phyloP scores from a whole-genome alignment of 495 filamentous ascomycete species.

The Penicillium herquei region DNA sequence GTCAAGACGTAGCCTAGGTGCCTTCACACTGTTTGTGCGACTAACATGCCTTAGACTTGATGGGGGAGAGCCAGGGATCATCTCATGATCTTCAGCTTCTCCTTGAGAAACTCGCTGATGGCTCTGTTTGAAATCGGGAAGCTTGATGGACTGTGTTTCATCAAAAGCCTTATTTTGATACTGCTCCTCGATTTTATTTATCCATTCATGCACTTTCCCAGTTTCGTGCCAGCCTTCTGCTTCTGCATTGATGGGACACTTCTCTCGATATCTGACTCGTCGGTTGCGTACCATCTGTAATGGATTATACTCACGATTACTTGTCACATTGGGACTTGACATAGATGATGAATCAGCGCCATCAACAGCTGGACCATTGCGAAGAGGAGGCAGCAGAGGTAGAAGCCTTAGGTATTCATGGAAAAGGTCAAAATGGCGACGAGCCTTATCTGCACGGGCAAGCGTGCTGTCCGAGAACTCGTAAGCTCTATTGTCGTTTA shows the following conservation, averaged over 20 bases:
- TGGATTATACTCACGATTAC: constrained; percentile 76
- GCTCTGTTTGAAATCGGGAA: constrained; percentile 55
- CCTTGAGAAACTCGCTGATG: constrained; percentile 11
- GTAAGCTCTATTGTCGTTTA: constrained; percentile 42
- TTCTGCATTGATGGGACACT: constrained; percentile 65
- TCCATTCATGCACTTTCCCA: constrained; percentile 67
- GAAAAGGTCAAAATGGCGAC: constrained; percentile 73
- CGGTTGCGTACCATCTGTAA: constrained; percentile 85
- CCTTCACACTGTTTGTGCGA: constrained; percentile 44
- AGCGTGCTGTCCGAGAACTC: constrained; percentile 77
- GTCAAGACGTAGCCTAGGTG: constrained; percentile 67
- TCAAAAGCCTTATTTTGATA: constrained; percentile 38
- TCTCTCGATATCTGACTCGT: constrained; percentile 71
- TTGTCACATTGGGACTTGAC: constrained; percentile 4
- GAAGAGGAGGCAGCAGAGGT: constrained; percentile 68
- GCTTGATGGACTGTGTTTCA: constrained; percentile 47
- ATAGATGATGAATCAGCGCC: constrained; percentile 4
- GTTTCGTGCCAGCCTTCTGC: constrained; percentile 75
- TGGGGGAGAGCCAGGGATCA: constrained; percentile 30
- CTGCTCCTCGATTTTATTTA: constrained; percentile 61
- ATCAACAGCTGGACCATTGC: constrained; percentile 10
- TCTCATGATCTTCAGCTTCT: constrained; percentile 21
- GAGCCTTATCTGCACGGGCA: constrained; percentile 74
- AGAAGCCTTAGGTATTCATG: constrained; percentile 77
- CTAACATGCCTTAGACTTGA: constrained; percentile 35